These are phyloP conservation scores for Ascochyta pisi DNA, from an alignment of 2,329 filamentous ascomycete genomes.

Conservation along the genomic window DNA sequence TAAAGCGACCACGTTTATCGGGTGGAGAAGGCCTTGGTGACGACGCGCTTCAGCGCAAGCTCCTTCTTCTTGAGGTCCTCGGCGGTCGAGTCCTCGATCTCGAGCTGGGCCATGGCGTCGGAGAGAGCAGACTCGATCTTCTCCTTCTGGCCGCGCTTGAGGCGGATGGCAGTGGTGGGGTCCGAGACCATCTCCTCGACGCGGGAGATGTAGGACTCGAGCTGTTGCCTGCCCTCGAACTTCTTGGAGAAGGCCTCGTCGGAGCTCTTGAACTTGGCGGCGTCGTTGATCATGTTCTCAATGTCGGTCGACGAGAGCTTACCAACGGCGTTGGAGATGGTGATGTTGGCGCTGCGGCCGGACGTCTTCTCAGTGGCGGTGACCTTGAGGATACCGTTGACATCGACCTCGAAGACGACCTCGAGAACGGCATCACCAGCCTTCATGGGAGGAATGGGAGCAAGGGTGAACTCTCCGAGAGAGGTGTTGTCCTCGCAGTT, in stretches of 20 bases:
- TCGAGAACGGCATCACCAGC: conserved; percentile 97
- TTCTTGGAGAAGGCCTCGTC: conserved; percentile 99
- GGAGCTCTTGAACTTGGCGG: conserved; percentile 97
- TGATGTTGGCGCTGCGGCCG: conserved; percentile 98
- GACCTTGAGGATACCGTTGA: conserved; percentile 99
- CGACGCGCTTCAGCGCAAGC: conserved; percentile 93
- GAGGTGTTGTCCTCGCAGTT: conserved; percentile 99
- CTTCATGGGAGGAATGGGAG: conserved; percentile 84
- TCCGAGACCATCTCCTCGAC: conserved; percentile 99
- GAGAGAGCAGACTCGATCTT: conserved; percentile 98
- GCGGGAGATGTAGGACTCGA: conserved; percentile 97
- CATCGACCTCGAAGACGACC: conserved; percentile 98
- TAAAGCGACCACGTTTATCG: conserved; percentile 62
- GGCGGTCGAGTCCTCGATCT: conserved; percentile 87
- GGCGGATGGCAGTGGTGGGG: conserved; percentile 92
- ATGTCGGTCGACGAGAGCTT: conserved; percentile 96
- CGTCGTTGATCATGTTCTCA: conserved; percentile 96
- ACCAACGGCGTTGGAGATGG: conserved; percentile 98
- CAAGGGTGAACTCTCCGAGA: conserved; percentile 94
- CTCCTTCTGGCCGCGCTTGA: conserved; percentile 99
- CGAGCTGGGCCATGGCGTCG: conserved; percentile 96
- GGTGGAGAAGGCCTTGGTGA: conserved; percentile 97
- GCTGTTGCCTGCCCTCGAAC: conserved; percentile 98
- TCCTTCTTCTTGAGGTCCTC: conserved; percentile 99
- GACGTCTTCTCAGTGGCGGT: conserved; percentile 99